phyloP scores from a whole-genome alignment of 2,329 filamentous ascomycete genomes.

The Apiospora sp. region DNA sequence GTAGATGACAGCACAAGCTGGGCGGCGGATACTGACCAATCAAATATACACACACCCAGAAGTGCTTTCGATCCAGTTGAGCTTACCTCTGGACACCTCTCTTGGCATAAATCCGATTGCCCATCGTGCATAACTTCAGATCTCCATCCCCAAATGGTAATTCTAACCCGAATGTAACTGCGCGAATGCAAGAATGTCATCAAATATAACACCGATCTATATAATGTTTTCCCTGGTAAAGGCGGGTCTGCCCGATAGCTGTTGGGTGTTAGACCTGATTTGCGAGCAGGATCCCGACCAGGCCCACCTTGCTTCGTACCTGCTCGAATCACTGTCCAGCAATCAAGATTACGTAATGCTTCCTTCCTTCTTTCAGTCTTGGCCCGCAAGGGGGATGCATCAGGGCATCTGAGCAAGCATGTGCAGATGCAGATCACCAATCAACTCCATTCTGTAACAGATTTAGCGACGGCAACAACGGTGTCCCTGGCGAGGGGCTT shows the following conservation, averaged over 20 bases:
- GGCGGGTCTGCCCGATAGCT: background rate
- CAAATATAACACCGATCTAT: background rate
- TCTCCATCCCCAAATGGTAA: too few relatives aligned
- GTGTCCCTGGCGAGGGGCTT: too few relatives aligned
- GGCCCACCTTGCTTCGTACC: slow-evolving; percentile 1
- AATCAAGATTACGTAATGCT: background rate
- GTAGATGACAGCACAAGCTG: background rate
- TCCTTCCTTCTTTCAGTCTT: background rate
- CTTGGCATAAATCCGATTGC: too few relatives aligned
- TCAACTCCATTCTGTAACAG: too few relatives aligned
- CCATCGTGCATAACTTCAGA: too few relatives aligned
- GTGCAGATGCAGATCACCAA: background rate
- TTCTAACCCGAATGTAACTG: background rate
- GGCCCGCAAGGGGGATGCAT: background rate
- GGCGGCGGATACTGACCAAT: slow-evolving; percentile 1
- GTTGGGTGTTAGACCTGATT: background rate
- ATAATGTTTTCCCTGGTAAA: background rate
- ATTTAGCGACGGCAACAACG: too few relatives aligned
- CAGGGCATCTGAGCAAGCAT: too few relatives aligned
- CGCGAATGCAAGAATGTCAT: background rate
- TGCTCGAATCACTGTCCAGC: background rate
- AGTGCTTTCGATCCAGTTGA: background rate
- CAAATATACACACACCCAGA: background rate
- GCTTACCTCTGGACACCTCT: background rate
- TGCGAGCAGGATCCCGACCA: background rate